Evolutionary conservation across 2,329 filamentous ascomycete species (phyloP), one percentile per base, ranked within the genome.

Genomic region (Nemania sp.): DNA sequence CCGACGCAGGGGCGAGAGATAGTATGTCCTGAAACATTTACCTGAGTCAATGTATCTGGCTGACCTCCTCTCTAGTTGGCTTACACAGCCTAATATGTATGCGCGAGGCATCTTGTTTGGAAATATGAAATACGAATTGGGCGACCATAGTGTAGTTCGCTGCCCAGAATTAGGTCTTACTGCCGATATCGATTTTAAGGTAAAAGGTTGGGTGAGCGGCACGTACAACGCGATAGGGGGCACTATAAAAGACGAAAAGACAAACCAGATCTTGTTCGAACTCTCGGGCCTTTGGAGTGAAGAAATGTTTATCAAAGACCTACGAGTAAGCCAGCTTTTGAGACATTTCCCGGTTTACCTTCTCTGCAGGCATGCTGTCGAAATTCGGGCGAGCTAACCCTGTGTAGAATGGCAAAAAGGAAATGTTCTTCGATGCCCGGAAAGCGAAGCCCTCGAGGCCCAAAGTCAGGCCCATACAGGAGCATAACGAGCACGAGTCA

Each of bases 71-170:
- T 57, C 68, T 59, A 96, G 91, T 77, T 91, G 96, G 71, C 78
- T 98, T 54, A 98, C 95, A 4, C 95, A 99, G 73, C 95, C 95
- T 17, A 99, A 99, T 79, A 99, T 99, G 92, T 99, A 99, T 75
- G 95, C 94, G 20, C 87, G 95, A 64, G 94, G 95, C 37, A 98
- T 99, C 62, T 81, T 99, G 9, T 97, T 99, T 71, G 95, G 95
- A 49, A 98, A 97, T 76, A 98, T 99, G 95, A 98, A 97, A 77
- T 99, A 98, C 76, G 95, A 99, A 79, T 86, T 99, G 7, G 95
- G 94, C 65, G 94, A 98, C 74, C 93, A 97, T 79, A 97, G 93
- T 74, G 91, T 92, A 69, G 91, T 99, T 18, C 86, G 89, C 67
- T 98, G 95, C 75, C 92, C 94, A 0, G 94, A 98, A 74, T 85